phyloP scores from a whole-genome alignment of 352 stramenopile genomes.

The Pythium volutum region DNA sequence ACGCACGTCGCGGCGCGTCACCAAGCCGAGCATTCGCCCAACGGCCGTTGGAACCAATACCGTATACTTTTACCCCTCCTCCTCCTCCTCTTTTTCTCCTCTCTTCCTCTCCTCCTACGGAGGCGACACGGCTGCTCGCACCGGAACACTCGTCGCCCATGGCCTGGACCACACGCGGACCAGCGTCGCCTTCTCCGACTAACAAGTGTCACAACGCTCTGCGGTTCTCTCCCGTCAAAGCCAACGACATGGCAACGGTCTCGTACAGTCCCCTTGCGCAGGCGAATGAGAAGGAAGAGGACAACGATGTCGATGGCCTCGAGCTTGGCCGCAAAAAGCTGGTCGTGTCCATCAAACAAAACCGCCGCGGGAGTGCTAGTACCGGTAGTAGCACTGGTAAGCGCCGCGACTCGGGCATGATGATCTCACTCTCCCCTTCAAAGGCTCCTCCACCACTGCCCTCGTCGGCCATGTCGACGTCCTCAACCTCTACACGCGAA shows the following conservation, averaged over 20 bases:
- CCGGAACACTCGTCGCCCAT: neutral
- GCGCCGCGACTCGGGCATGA: conserved; percentile 1
- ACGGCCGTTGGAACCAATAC: neutral
- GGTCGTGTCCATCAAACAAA: conserved; percentile 5
- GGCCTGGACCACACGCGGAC: conserved; percentile 1
- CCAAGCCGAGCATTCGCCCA: neutral
- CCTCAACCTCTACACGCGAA: conserved; percentile 17
- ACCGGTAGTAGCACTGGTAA: neutral
- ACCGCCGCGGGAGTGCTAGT: neutral
- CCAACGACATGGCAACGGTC: neutral
- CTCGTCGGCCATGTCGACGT: neutral
- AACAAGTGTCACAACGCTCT: neutral
- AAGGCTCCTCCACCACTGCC: neutral
- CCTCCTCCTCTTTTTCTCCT: neutral
- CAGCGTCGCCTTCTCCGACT: neutral
- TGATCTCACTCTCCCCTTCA: neutral
- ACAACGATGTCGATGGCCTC: conserved; percentile 6
- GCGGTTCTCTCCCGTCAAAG: neutral
- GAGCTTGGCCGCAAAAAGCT: conserved; percentile 14
- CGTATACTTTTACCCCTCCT: neutral
- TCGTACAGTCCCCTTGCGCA: neutral
- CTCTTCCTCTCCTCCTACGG: neutral
- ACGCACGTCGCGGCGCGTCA: conserved; percentile 4
- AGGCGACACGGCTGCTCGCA: conserved; percentile 6
- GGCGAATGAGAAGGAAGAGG: neutral